Evolutionary conservation across 495 filamentous ascomycete species (phyloP), one percentile per base, ranked within the genome.

Genomic region (Aspergillus nanangensis): DNA sequence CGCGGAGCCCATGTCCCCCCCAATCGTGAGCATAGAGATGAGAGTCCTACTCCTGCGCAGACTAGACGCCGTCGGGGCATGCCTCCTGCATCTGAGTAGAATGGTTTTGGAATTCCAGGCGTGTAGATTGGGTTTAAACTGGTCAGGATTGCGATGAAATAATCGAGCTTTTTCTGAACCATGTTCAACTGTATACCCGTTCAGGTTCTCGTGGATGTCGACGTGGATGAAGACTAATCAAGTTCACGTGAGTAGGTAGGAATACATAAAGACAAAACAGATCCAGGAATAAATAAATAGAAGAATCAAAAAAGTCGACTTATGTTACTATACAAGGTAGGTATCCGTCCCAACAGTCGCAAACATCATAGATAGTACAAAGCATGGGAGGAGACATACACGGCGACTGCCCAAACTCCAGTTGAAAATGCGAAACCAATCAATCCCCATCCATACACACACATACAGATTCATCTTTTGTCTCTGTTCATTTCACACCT

Each of bases 341-440:
- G 54, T 58, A 51, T 53, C 51, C 52, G 60, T 60, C 55, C 56
- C 61, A 63, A 62, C 49, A 55, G 61, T 65, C 55, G 57, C 63
- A 58, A 58, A 59, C 54, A 48, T 40, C 22, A 46, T 48, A 44
- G 52, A 47, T 54, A 50, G 45, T 50, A 54, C 44, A 58, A 56
- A 58, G 45, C 50, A 57, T 56, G 58, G 53, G 60, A 62, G 53
- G 57, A 59, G 59, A 59, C 59, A 29, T 29, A 29, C 25, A 53
- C 60, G 57, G 63, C 61, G 65, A 70, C 61, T 52, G 58, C 57
- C 65, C 60, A 58, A 72, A 72, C 69, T 70, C 69, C 69, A 61
- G 49, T 59, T 55, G 51, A 66, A 29, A 66, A 72, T 70, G 66
- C 66, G 66, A 69, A 60, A 31, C 44, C 46, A 38, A 48, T n/a